Conservation (phyloP, 371 early-diverging fungal genomes). For the Mucor sp. region DNA sequence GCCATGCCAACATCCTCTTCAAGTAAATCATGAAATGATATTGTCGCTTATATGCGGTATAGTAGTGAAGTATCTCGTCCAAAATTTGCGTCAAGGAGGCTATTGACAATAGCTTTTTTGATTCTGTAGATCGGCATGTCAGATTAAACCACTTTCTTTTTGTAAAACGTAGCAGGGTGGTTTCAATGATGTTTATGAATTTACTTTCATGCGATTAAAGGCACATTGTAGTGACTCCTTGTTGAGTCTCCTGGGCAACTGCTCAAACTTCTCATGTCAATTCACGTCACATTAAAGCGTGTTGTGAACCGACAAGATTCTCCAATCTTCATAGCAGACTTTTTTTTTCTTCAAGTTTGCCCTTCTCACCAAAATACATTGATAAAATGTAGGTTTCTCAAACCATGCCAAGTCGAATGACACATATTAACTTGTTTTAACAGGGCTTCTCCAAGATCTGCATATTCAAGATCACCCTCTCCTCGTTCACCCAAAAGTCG, state of each 20-base stretch:
- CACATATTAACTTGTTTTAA: not conserved
- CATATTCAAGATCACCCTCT: slow-evolving; percentile 26
- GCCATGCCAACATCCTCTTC: no score
- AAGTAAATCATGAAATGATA: no score
- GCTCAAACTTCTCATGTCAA: not conserved
- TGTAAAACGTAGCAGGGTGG: no score
- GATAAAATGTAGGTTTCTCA: not conserved
- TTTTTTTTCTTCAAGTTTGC: not conserved
- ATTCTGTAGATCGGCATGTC: no score
- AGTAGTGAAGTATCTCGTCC: no score
- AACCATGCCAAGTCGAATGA: not conserved
- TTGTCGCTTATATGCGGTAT: no score
- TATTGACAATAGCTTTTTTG: no score
- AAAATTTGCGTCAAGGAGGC: no score
- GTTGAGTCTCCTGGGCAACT: not conserved
- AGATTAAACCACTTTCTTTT: no score
- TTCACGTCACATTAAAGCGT: not conserved
- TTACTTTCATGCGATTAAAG: no score
- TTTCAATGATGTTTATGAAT: no score
- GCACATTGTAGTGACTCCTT: not conserved
- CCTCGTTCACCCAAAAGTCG: slow-evolving; percentile 17
- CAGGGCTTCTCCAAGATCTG: slow-evolving; percentile 26
- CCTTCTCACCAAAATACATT: not conserved
- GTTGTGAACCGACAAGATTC: not conserved
- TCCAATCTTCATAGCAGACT: not conserved